These are phyloP conservation scores for Sporothrix pallida DNA, from an alignment of 2,329 filamentous ascomycete species.

Conservation along the genomic window DNA sequence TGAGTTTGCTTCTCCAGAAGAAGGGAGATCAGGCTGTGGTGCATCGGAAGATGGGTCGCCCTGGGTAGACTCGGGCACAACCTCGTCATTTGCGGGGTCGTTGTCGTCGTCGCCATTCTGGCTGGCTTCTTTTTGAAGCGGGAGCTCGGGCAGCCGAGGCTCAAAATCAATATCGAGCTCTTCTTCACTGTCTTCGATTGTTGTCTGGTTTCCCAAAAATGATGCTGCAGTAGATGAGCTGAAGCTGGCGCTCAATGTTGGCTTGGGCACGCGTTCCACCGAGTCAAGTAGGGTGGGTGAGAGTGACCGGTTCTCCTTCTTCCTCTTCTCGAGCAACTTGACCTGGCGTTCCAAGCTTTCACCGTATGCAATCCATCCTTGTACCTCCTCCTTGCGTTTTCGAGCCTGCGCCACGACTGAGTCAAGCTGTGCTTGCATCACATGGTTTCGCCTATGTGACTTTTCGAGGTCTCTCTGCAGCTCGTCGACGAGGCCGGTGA, in stretches of 20 bases:
- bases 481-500: neutral
- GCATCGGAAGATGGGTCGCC: conserved; percentile 31
- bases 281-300: no score
- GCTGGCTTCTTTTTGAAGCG: neutral
- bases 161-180: neutral
- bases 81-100: neutral
- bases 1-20: conserved; percentile 4
- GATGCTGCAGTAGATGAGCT: conserved; percentile 17
- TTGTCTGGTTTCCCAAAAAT: conserved; percentile 5
- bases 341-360: conserved; percentile 53
- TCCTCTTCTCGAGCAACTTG: conserved; percentile 50
- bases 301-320: neutral
- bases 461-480: conserved; percentile 35
- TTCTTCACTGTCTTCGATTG: neutral
- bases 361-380: conserved; percentile 55
- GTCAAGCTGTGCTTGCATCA: conserved; percentile 44
- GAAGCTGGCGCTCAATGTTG: conserved; percentile 32
- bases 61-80: conserved; percentile 35
- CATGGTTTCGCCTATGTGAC: conserved; percentile 32
- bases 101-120: no score
- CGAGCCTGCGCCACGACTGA: conserved; percentile 48
- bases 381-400: conserved; percentile 51
- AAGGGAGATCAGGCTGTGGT: conserved; percentile 13
- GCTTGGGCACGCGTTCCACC: conserved; percentile 6
- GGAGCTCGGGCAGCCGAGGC: neutral